These are phyloP conservation scores for Hypoxylon sp. DNA, from an alignment of 2,329 filamentous ascomycete species.

Conservation along the genomic window DNA sequence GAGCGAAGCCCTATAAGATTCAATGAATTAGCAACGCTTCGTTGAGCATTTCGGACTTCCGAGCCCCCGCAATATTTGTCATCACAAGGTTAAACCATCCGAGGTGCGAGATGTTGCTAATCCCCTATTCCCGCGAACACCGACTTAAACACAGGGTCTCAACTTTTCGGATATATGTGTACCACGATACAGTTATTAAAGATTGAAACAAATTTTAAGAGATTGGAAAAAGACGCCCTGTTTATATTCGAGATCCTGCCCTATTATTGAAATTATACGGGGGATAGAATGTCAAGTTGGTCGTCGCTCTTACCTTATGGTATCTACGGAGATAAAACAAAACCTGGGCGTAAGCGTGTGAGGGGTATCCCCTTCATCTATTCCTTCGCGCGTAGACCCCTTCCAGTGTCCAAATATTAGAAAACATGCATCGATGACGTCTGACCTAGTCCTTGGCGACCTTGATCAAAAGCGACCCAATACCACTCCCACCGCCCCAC, in stretches of 20 bases:
- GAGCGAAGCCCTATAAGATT: neutral
- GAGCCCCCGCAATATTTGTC: neutral
- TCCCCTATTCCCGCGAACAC: slow-evolving; percentile 2
- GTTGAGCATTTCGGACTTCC: slow-evolving; percentile 3
- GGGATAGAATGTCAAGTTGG: neutral
- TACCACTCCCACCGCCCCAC: slow-evolving; percentile 56
- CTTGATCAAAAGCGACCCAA: slow-evolving; percentile 58
- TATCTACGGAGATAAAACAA: neutral
- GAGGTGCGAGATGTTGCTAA: neutral
- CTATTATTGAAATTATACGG: neutral
- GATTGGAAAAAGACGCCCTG: neutral
- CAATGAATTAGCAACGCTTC: neutral
- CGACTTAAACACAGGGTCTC: no score
- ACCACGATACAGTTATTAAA: neutral
- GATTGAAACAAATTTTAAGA: neutral
- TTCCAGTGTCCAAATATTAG: neutral
- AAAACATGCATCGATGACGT: neutral
- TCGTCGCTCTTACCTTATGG: neutral
- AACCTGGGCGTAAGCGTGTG: neutral
- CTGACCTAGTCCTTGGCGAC: slow-evolving; percentile 34
- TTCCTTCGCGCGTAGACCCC: neutral
- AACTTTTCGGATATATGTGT: no score
- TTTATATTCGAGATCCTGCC: neutral
- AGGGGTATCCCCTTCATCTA: neutral
- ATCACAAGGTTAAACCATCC: neutral